These are phyloP conservation scores for Eucalyptus sp. DNA, from an alignment of 345 rosid genomes.

Conservation along the genomic window DNA sequence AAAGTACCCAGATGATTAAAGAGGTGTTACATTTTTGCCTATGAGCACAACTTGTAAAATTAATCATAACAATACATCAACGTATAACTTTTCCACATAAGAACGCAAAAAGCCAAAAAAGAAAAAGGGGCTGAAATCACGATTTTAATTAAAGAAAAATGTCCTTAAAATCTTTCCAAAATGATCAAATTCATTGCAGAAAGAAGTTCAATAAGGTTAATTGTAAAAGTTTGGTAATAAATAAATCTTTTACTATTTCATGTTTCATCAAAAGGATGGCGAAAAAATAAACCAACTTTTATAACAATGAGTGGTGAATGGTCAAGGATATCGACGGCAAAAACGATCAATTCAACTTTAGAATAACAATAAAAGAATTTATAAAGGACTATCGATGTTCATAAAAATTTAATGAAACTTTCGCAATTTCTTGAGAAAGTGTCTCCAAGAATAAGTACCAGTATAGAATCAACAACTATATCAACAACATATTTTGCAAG, in stretches of 20 bases:
- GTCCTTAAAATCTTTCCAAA: not conserved
- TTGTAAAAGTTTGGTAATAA: not conserved
- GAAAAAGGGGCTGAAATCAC: not conserved
- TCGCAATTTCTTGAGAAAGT: not conserved
- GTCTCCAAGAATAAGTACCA: not conserved
- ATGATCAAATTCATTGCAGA: not conserved
- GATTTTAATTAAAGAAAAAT: not conserved
- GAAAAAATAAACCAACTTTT: not conserved
- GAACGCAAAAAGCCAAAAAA: not conserved
- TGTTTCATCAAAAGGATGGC: not conserved
- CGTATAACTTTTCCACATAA: not conserved
- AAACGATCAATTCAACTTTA: not conserved
- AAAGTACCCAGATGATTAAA: not conserved
- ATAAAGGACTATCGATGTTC: not conserved
- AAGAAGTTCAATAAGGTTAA: not conserved
- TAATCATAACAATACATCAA: not conserved
- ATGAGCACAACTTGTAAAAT: not conserved
- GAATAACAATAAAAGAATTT: not conserved
- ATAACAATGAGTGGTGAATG: not conserved
- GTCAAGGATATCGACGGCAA: not conserved
- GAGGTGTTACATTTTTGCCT: not conserved
- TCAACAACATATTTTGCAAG: not conserved
- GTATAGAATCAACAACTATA: not conserved
- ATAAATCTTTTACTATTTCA: not conserved
- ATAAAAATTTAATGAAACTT: not conserved